Percentiles rank a stretch among this genome's conserved stretches.
Conservation (phyloP, 2,329 filamentous ascomycete species). For the Neonectria coccinea region DNA sequence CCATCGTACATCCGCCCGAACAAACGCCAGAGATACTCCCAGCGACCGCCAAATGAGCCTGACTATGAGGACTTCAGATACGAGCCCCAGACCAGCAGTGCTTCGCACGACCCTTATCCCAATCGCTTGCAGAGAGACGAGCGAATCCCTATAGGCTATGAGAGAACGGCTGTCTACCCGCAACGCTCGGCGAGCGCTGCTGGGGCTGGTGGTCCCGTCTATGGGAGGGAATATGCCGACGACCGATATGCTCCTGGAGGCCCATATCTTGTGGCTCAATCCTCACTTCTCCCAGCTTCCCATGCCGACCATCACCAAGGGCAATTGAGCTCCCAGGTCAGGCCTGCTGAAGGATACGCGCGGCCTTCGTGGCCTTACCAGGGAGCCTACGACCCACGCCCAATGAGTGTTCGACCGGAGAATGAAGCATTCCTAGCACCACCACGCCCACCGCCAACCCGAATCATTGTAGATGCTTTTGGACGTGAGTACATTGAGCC, state of each 20-base stretch:
- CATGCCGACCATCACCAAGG: constrained; percentile 43
- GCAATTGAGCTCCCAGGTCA: constrained; percentile 52
- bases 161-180: constrained; percentile 38
- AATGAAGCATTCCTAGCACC: constrained; percentile 64
- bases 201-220: constrained; percentile 46
- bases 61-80: constrained; percentile 55
- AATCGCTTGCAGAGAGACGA: constrained; percentile 47
- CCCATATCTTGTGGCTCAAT: constrained; percentile 50
- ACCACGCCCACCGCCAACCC: constrained; percentile 66
- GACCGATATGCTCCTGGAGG: constrained; percentile 47
- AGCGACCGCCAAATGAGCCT: constrained; percentile 52
- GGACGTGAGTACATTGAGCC: constrained; percentile 82
- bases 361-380: constrained; percentile 58
- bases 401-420: constrained; percentile 63
- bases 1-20: constrained; percentile 65
- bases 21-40: constrained; percentile 66
- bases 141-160: constrained; percentile 52
- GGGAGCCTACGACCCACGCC: constrained; percentile 56
- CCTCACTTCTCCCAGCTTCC: constrained; percentile 53
- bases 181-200: constrained; percentile 42
- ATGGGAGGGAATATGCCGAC: constrained; percentile 51
- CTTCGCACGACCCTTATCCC: constrained; percentile 51
- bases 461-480: constrained; percentile 84
- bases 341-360: constrained; percentile 55
- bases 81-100: constrained; percentile 53